These are phyloP conservation scores for Ophioceras dolichostomum DNA, from an alignment of 2,329 filamentous ascomycete species.

Conservation along the genomic window DNA sequence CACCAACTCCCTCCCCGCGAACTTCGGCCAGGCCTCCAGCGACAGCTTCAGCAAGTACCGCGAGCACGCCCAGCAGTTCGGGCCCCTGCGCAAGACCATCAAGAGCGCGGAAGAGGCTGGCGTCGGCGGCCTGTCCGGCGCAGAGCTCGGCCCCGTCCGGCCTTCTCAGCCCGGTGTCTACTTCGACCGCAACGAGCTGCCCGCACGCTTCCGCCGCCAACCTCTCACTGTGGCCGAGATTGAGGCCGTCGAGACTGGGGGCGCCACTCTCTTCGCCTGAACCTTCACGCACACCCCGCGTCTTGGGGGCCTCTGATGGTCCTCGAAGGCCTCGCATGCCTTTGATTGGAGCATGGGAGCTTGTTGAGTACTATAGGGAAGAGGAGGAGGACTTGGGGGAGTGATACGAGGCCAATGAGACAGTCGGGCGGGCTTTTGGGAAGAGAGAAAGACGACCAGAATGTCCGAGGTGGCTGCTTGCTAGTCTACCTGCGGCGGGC, in stretches of 20 bases:
- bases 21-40: conserved; percentile 35
- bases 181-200: conserved; percentile 85
- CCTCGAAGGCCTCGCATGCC: too few species aligned
- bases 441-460: too few species aligned
- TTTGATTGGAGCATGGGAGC: too few species aligned
- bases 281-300: too few species aligned
- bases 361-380: too few species aligned
- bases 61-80: conserved; percentile 66
- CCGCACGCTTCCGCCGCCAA: conserved; percentile 65
- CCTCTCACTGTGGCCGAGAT: conserved; percentile 75
- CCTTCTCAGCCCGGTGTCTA: conserved; percentile 56
- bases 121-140: conserved; percentile 52
- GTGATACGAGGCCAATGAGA: too few species aligned
- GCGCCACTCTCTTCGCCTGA: conserved; percentile 49
- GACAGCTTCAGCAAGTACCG: conserved; percentile 65
- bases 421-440: too few species aligned
- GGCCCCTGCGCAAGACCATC: conserved; percentile 53
- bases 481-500: too few species aligned
- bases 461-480: too few species aligned
- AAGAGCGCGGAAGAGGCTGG: conserved; percentile 20
- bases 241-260: conserved; percentile 88
- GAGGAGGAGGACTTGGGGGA: too few species aligned
- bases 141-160: conserved; percentile 59
- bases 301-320: too few species aligned
- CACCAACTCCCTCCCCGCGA: conserved; percentile 46